These are phyloP conservation scores for Dactylellina sp. DNA, from an alignment of 2,329 filamentous ascomycete species.

Conservation along the genomic window DNA sequence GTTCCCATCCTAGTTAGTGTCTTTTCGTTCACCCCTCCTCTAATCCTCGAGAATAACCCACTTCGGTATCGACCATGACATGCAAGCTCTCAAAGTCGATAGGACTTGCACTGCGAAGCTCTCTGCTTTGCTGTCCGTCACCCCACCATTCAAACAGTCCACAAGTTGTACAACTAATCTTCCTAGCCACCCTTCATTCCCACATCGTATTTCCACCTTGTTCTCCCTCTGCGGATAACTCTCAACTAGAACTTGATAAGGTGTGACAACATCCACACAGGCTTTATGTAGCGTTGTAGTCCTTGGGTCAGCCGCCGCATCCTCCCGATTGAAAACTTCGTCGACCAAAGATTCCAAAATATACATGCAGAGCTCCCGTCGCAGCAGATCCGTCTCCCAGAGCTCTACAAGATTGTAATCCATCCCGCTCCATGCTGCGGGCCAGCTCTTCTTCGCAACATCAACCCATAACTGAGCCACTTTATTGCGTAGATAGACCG, in stretches of 20 bases:
- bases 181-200: conserved; percentile 86
- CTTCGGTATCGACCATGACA: conserved; percentile 88
- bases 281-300: conserved; percentile 87
- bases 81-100: conserved; percentile 79
- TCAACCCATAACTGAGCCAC: conserved; percentile 95
- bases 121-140: conserved; percentile 74
- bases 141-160: conserved; percentile 76
- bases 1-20: conserved; percentile 19
- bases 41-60: conserved; percentile 32
- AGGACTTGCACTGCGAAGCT: conserved; percentile 80
- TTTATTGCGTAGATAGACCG: conserved; percentile 89
- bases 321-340: conserved; percentile 91
- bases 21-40: neutral
- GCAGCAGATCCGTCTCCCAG: conserved; percentile 74
- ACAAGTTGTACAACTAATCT: conserved; percentile 80
- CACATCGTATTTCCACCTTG: conserved; percentile 77
- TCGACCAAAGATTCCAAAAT: conserved; percentile 93
- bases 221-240: conserved; percentile 79
- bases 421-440: conserved; percentile 93
- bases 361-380: conserved; percentile 88
- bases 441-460: conserved; percentile 92
- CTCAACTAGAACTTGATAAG: conserved; percentile 78
- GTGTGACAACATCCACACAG: conserved; percentile 93
- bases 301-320: conserved; percentile 83
- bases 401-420: conserved; percentile 82